Percentiles rank a stretch among this genome's conserved stretches.
Conservation (phyloP, 257 asterid species). For the Ilex aquifolium region DNA sequence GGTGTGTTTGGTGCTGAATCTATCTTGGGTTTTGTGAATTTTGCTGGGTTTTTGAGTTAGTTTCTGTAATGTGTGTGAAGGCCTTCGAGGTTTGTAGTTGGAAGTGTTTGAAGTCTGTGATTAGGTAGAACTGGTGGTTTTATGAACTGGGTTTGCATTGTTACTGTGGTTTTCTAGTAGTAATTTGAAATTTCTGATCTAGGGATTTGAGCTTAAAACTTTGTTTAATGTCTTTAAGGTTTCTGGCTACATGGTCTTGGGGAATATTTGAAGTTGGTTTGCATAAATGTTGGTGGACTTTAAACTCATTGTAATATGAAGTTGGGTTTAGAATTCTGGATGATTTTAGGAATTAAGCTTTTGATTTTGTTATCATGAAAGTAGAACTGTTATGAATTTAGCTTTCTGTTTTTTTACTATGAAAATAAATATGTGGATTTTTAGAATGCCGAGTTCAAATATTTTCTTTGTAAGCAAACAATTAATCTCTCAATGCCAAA, state of each 20-base stretch:
- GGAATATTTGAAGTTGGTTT: slow-evolving; percentile 5
- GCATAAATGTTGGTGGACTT: slow-evolving; percentile 7
- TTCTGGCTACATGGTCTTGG: slow-evolving; percentile 1
- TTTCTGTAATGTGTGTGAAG: slow-evolving; percentile 18
- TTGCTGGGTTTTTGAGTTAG: slow-evolving; percentile 10
- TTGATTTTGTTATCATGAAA: slow-evolving; percentile 2
- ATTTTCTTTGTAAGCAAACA: neutral
- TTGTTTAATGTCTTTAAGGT: neutral
- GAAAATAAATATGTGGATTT: neutral
- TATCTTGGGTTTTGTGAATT: slow-evolving; percentile 32
- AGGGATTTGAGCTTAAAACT: neutral
- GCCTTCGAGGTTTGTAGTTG: slow-evolving; percentile 2
- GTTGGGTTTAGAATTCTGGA: slow-evolving; percentile 5
- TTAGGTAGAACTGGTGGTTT: neutral
- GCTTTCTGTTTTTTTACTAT: neutral
- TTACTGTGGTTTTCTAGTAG: neutral
- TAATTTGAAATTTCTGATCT: neutral
- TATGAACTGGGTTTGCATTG: neutral
- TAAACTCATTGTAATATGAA: slow-evolving; percentile 6
- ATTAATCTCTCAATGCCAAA: too few species aligned
- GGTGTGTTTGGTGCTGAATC: slow-evolving; percentile 33
- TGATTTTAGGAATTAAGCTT: slow-evolving; percentile 4
- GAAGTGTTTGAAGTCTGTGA: neutral
- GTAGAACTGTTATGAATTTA: neutral
- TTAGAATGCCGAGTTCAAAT: neutral